Conservation (phyloP, 176 grass and related monocot genomes). For the Triticum urartu region DNA sequence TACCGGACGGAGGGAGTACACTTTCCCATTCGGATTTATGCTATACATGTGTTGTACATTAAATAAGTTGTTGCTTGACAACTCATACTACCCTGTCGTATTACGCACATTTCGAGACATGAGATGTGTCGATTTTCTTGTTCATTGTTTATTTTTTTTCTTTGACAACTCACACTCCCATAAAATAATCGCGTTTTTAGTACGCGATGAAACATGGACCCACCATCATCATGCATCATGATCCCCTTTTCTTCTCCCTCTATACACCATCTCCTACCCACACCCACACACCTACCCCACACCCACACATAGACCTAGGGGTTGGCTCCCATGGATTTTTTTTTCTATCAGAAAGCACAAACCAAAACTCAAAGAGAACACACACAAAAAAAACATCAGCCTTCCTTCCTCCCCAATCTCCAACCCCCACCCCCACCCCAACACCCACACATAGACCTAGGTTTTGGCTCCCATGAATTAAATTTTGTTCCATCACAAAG, state of each 20-base stretch:
- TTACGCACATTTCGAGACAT: too few relatives aligned
- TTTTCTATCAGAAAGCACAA: background rate
- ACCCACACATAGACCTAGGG: background rate
- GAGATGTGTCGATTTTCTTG: too few relatives aligned
- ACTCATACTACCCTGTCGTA: too few relatives aligned
- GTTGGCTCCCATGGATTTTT: background rate
- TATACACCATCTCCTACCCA: too few relatives aligned
- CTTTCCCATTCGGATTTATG: too few relatives aligned
- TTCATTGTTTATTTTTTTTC: background rate
- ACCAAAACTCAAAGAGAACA: background rate
- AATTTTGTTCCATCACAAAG: background rate
- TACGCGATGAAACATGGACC: background rate
- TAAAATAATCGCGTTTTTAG: fast-evolving
- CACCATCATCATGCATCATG: background rate
- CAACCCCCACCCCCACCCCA: too few relatives aligned
- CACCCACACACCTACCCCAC: too few relatives aligned
- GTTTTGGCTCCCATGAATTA: background rate
- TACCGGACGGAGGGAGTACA: too few relatives aligned
- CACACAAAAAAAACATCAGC: background rate
- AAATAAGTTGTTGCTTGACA: too few relatives aligned
- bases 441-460: background rate
- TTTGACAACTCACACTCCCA: background rate
- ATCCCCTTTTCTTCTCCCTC: background rate
- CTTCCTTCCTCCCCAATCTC: background rate
- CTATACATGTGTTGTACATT: too few relatives aligned